phyloP scores from a whole-genome alignment of 1,139 yeast species.

The Hemisphaericaspora xylanilytica region DNA sequence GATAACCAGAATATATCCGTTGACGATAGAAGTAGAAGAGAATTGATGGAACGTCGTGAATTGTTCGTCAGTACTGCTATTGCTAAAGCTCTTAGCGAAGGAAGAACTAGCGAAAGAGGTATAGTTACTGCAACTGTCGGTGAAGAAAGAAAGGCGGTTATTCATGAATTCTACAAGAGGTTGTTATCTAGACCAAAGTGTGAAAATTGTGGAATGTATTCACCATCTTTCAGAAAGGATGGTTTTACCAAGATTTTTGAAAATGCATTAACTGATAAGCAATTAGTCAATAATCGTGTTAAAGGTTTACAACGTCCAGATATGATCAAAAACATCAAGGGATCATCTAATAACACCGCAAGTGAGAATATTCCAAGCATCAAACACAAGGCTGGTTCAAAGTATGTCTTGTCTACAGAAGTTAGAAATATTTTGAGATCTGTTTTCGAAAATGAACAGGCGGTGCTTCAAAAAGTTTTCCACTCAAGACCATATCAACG shows the following conservation, averaged over 20 bases:
- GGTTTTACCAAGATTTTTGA: conserved; percentile 93
- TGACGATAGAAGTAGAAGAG: conserved; percentile 42
- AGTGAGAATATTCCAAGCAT: conserved; percentile 38
- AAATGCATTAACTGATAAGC: conserved; percentile 78
- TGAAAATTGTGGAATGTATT: conserved; percentile 93
- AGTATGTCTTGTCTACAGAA: conserved; percentile 85
- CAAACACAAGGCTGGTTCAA: conserved; percentile 66
- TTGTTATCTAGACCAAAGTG: conserved; percentile 79
- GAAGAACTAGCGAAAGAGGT: conserved; percentile 66
- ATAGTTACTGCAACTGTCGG: conserved; percentile 78
- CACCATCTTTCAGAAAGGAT: conserved; percentile 92
- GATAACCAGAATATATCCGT: conserved; percentile 17
- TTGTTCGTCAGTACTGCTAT: conserved; percentile 69
- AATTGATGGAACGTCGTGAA: conserved; percentile 59
- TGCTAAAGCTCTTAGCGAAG: conserved; percentile 73
- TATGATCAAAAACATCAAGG: conserved; percentile 45
- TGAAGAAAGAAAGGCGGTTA: conserved; percentile 78
- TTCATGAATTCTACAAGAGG: conserved; percentile 74
- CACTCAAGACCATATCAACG: conserved; percentile 68
- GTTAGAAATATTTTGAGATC: conserved; percentile 73
- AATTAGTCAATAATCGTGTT: conserved; percentile 73
- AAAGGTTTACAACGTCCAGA: conserved; percentile 76
- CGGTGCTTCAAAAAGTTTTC: conserved; percentile 61
- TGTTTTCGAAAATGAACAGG: conserved; percentile 72
- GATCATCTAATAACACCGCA: conserved; percentile 13